phyloP scores from a whole-genome alignment of 352 stramenopile species.

The Pythium aquatile region DNA sequence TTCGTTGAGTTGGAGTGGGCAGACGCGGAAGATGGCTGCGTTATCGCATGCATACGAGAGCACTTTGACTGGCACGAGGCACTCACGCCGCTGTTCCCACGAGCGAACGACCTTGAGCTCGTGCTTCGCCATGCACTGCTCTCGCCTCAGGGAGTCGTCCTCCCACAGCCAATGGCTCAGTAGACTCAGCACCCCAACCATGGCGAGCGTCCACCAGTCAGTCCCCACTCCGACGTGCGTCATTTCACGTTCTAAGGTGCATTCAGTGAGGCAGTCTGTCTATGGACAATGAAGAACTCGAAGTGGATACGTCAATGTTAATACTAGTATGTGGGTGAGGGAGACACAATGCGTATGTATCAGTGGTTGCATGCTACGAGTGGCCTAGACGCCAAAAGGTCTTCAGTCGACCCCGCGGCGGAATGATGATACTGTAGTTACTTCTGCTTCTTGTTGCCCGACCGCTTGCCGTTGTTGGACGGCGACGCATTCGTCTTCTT shows the following conservation, averaged over 20 bases:
- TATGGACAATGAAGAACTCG: too few species aligned
- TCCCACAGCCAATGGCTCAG: not conserved
- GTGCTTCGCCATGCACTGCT: conserved; percentile 13
- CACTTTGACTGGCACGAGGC: conserved; percentile 17
- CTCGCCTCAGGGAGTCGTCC: not conserved
- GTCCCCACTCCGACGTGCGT: too few species aligned
- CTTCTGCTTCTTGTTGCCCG: conserved; percentile 27
- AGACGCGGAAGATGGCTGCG: not conserved
- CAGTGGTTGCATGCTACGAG: too few species aligned
- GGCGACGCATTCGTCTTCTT: conserved; percentile 6
- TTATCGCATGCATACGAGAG: conserved; percentile 6
- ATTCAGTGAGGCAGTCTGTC: too few species aligned
- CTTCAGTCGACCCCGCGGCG: not conserved
- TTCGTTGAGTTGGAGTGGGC: conserved; percentile 12
- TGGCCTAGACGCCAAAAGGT: not conserved
- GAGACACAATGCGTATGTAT: too few species aligned
- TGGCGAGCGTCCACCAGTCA: too few species aligned
- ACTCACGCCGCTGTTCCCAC: conserved; percentile 13
- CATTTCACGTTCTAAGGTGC: too few species aligned
- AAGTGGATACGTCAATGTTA: too few species aligned
- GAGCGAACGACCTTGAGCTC: not conserved
- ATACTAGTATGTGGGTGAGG: too few species aligned
- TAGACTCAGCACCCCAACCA: too few species aligned
- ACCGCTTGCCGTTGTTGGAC: conserved; percentile 15
- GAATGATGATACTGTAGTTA: not conserved